A percentile compares a stretch with the other conserved stretches of the same genome.
These are phyloP conservation scores for Herpetomonas tarakana DNA, from an alignment of 208 protist species.

Conservation along the genomic window DNA sequence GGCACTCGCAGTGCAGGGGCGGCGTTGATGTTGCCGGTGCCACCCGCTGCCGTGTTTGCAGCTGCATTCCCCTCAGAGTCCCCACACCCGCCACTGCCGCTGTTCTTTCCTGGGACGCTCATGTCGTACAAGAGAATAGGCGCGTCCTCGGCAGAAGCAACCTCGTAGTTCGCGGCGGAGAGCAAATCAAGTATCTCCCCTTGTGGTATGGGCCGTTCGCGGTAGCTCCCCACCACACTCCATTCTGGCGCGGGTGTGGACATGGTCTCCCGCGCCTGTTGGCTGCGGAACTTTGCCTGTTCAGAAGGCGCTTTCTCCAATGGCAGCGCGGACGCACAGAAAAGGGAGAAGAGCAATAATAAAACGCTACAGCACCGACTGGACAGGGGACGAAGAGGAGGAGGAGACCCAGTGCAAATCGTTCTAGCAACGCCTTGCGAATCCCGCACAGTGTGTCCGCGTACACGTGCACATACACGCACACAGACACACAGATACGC, in stretches of 20 bases:
- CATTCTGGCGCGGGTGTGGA: constrained; percentile 23
- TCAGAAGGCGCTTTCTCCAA: too few relatives aligned
- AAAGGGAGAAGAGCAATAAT: too few relatives aligned
- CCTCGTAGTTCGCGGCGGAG: constrained; percentile 12
- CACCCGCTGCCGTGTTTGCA: constrained; percentile 8
- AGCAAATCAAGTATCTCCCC: constrained; percentile 29
- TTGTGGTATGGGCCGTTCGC: constrained; percentile 29
- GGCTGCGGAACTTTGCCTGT: too few relatives aligned
- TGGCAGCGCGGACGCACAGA: too few relatives aligned
- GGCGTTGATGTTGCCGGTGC: constrained; percentile 10
- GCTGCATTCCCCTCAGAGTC: background rate
- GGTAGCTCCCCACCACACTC: constrained; percentile 39
- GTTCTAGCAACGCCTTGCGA: too few relatives aligned
- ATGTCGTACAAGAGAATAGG: constrained; percentile 37
- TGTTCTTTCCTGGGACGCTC: background rate
- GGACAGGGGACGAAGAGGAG: too few relatives aligned
- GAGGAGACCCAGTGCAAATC: too few relatives aligned
- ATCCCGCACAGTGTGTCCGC: too few relatives aligned
- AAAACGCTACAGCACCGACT: too few relatives aligned
- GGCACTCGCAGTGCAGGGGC: constrained; percentile 30
- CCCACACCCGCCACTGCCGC: background rate
- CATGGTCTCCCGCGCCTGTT: too few relatives aligned
- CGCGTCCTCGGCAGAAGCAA: constrained; percentile 5
- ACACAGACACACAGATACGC: too few relatives aligned
- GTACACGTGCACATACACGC: too few relatives aligned